Percentiles rank a stretch among this genome's conserved stretches.
Conservation (phyloP, 2,329 filamentous ascomycete species). For the Fusarium coffeatum region DNA sequence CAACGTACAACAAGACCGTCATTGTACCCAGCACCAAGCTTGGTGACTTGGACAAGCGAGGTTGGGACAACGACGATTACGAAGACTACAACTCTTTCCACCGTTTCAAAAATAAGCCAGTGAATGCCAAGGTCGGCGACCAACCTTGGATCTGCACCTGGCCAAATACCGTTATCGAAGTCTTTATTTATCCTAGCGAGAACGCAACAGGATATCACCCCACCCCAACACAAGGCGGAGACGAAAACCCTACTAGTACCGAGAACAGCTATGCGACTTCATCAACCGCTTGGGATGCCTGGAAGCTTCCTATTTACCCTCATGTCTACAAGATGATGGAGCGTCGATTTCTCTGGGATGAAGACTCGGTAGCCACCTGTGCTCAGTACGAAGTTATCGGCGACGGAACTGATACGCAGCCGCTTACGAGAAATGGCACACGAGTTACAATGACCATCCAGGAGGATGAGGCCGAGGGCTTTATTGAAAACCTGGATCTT, state of each 20-base stretch:
- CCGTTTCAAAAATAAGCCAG: constrained; percentile 34
- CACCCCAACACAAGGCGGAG: constrained; percentile 5
- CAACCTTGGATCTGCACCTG: constrained; percentile 70
- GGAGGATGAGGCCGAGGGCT: constrained; percentile 48
- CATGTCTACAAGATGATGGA: constrained; percentile 67
- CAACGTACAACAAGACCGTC: constrained; percentile 67
- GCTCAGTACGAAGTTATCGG: constrained; percentile 60
- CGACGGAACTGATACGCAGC: constrained; percentile 45
- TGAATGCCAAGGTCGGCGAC: constrained; percentile 58
- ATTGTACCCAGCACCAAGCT: constrained; percentile 60
- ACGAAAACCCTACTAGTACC: constrained; percentile 13
- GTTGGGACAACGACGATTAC: constrained; percentile 34
- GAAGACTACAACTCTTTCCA: constrained; percentile 31
- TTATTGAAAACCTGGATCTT: background rate
- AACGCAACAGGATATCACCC: constrained; percentile 55
- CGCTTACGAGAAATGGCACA: constrained; percentile 49
- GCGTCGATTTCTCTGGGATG: constrained; percentile 55
- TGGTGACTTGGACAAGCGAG: constrained; percentile 47
- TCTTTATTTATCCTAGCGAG: constrained; percentile 68
- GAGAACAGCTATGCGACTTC: constrained; percentile 10
- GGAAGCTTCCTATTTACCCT: constrained; percentile 56
- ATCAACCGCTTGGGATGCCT: constrained; percentile 9
- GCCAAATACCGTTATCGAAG: constrained; percentile 65
- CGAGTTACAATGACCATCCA: constrained; percentile 58
- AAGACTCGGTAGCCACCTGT: constrained; percentile 56